These are phyloP conservation scores for Ceratocystis albifundus DNA, from an alignment of 2,329 filamentous ascomycete genomes.

Conservation along the genomic window DNA sequence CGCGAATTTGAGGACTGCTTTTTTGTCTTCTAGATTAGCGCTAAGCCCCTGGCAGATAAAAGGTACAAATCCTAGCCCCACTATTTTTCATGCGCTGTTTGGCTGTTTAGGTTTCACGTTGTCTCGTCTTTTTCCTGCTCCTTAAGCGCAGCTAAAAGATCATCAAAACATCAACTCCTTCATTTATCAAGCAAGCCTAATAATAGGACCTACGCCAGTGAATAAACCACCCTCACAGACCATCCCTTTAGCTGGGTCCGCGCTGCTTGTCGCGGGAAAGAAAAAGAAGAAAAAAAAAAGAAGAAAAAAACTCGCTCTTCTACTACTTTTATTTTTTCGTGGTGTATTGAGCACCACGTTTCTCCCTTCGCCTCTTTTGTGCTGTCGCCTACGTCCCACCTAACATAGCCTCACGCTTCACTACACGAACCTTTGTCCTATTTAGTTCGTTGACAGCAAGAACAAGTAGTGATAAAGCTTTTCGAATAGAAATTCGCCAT, in stretches of 20 bases:
- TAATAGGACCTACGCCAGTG: constrained; percentile 3
- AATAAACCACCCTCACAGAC: neutral
- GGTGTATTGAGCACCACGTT: neutral
- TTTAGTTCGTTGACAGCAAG: neutral
- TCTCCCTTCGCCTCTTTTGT: constrained; percentile 1
- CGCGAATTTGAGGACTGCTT: constrained; percentile 7
- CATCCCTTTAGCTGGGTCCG: constrained; percentile 8
- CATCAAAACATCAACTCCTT: constrained; percentile 13
- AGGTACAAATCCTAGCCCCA: constrained; percentile 18
- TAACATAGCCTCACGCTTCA: constrained; percentile 4
- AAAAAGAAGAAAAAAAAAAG: too few species aligned
- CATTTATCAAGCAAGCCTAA: constrained; percentile 7
- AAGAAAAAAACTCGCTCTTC: neutral
- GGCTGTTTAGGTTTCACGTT: constrained; percentile 13
- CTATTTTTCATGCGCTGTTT: constrained; percentile 15
- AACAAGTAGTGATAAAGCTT: neutral
- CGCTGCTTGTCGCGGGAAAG: neutral
- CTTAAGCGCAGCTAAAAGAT: constrained; percentile 6
- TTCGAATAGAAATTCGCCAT: constrained; percentile 9
- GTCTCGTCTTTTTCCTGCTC: neutral
- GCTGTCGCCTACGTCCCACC: neutral
- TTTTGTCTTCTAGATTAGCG: constrained; percentile 9
- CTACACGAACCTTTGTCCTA: neutral
- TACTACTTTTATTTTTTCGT: neutral
- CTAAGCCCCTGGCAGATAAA: constrained; percentile 21